Evolutionary conservation across 805 yeast species (phyloP), one percentile per base, ranked within the genome.

Genomic region (Yarrowia deformans): DNA sequence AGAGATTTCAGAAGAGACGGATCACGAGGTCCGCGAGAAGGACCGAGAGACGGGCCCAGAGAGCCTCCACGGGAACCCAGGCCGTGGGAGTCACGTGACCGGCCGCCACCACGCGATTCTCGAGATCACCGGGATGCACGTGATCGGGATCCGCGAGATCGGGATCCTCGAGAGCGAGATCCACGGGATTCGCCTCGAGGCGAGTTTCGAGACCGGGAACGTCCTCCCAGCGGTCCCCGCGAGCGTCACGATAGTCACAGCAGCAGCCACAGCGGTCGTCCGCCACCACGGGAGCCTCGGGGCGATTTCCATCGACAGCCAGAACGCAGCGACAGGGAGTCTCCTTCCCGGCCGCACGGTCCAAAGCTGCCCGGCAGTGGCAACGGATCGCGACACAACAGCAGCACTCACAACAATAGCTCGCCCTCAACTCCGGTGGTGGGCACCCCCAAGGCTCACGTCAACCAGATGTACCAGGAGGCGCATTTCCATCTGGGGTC

Each of bases 81-180:
- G 32, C 42, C 50, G 3, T 58, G 66, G 66, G 66, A 52, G 12
- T 35, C 58, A 52, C 58, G 58, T 52, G 54, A 49, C 19, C 16
- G 54, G 1, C 54, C 54, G 8, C 54, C 54, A 4, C 16, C 40
- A 10, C 60, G 60, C 19, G 60, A 54, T 12, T 6, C 42, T 10
- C 39, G 56, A 13, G 50, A 46, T 6, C 60, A 23, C 37, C 37
- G 43, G 6, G 40, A 39, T 4, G 7, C 40, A 10, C 40, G 40
- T 13, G 40, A 12, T 5, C 45, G 60, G 2, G 60, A 39, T 12
- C 45, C 45, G 6, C 60, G 60, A 4, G 60, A 42, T n/a, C 35
- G 23, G 0, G 39, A 56, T 7, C 29, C 49, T 14, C 18, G 48
- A 14, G 54, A 48, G 8, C 34, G 35, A 3, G 35, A 48, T 29